Conservation (phyloP, 345 rosid species). For the Turritis glabra region DNA sequence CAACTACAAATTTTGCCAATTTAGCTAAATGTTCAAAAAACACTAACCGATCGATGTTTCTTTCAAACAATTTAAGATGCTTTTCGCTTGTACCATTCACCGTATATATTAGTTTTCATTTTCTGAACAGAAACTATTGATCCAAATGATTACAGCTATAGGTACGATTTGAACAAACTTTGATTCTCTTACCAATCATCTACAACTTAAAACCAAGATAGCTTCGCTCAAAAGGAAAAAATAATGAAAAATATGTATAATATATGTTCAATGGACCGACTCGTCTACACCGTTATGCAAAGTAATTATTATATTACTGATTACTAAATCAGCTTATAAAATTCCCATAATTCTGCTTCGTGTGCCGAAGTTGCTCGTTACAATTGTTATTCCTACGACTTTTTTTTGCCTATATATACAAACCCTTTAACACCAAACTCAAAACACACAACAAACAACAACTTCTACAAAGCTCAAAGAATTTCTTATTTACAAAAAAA, state of each 20-base stretch:
- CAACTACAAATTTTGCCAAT: background rate
- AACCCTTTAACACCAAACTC: slow-evolving; percentile 22
- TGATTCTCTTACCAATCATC: background rate
- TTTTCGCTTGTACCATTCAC: background rate
- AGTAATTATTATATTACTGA: background rate
- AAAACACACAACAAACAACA: slow-evolving; percentile 30
- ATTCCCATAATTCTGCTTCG: slow-evolving; percentile 11
- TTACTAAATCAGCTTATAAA: background rate
- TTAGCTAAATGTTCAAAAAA: no score
- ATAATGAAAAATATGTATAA: background rate
- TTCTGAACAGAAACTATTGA: background rate
- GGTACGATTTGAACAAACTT: background rate
- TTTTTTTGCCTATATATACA: slow-evolving; percentile 30
- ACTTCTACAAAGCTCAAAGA: slow-evolving; percentile 1
- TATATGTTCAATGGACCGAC: slow-evolving; percentile 22
- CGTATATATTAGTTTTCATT: background rate
- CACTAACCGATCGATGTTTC: background rate
- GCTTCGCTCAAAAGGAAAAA: slow-evolving; percentile 4
- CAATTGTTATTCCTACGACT: background rate
- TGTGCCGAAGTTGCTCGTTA: slow-evolving; percentile 25
- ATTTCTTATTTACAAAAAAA: slow-evolving; percentile 8
- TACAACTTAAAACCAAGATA: slow-evolving; percentile 14
- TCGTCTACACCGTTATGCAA: background rate
- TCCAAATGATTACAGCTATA: background rate
- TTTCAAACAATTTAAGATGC: background rate